A percentile compares a stretch with the other conserved stretches of the same genome.
Evolutionary conservation across 129 eudicot species (phyloP).

Genomic region (Chrysanthemum seticuspe): DNA sequence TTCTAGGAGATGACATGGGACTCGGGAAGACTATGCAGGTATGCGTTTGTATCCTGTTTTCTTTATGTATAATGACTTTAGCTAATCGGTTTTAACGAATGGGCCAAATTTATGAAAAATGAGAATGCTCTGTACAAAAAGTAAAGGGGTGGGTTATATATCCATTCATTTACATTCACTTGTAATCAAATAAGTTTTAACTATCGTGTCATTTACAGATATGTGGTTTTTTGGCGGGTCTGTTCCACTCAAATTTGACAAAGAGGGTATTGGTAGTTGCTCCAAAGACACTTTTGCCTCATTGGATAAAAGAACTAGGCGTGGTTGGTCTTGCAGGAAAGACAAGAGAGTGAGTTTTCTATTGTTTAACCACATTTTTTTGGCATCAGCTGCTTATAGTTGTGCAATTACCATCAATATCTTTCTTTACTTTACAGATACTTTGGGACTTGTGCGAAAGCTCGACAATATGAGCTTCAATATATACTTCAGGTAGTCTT

Average conservation of each 20-base stretch:
- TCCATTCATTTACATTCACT: too few relatives aligned
- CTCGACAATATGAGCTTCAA: constrained; percentile 90
- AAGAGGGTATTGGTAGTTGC: constrained; percentile 83
- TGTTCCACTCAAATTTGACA: constrained; percentile 65
- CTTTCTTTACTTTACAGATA: constrained; percentile 42
- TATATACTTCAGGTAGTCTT: constrained; percentile 77
- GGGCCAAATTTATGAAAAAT: too few relatives aligned
- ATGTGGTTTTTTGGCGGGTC: constrained; percentile 82
- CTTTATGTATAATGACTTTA: not conserved
- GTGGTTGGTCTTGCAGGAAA: constrained; percentile 71
- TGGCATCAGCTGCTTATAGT: not conserved
- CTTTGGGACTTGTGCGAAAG: constrained; percentile 66
- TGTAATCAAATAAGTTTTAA: too few relatives aligned
- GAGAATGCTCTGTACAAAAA: too few relatives aligned
- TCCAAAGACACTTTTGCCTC: constrained; percentile 88
- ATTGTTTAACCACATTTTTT: not conserved
- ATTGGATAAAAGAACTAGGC: constrained; percentile 88
- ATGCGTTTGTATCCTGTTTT: constrained; percentile 4
- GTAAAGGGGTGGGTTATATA: too few relatives aligned
- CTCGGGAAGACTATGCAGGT: constrained; percentile 99
- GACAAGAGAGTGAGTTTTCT: constrained; percentile 72
- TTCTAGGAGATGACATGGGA: constrained; percentile 99
- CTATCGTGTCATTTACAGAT: constrained; percentile 45
- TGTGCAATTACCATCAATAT: not conserved
- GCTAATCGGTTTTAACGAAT: not conserved